Base-by-base conservation (phyloP, 2,329 filamentous ascomycete genomes). In the Ophiostoma sp. region DNA sequence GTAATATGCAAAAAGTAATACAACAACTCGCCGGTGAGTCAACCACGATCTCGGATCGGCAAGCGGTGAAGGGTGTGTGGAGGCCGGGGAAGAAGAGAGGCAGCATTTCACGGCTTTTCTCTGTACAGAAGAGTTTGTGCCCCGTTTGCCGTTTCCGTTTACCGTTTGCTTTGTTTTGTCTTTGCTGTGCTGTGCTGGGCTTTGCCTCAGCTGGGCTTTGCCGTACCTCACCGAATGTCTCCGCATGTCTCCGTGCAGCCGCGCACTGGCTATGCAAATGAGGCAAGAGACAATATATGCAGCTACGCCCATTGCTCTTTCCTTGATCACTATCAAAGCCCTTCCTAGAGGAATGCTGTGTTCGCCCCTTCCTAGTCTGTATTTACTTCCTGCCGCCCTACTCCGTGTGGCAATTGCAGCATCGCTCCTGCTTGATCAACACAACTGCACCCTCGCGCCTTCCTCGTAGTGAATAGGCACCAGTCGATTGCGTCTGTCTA, bases 1-100 rank as follows among this genome's bases (percentile, higher is more conserved):
- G 36, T 4, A 41, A 11, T 41, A 11, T 41, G 15, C 39, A 41
- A 41, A 41, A 41, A 13, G 44, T n/a, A 8, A 48, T 48, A 48
- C 11, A n/a, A 39, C 3, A 39, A 48, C 17, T 71, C 67, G 67
- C 70, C 70, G 70, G 67, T 71, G 70, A 71, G 70, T 71, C 70
- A 71, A 17, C 64, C 66, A 23, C 23, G 33, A 60, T 60, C 48
- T 69, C 67, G 67, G 67, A 67, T 69, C 70, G 67, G 70, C 67
- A 71, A 67, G 64, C 57, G 57, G 52, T 57, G 52, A 48, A 48
- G 44, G 44, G 6, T 20, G 44, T 48, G 44, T 48, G 44, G 44
- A 48, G 44, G 44, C 44, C 44, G 44, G 44, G 17, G 44, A 31
- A 31, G 27, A 31, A 31, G 27, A 31, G 27, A 31, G 27, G 17